Percentiles rank a stretch among this genome's conserved stretches.
Conservation (phyloP, 208 protist species). For the Porcisia hertigi region DNA sequence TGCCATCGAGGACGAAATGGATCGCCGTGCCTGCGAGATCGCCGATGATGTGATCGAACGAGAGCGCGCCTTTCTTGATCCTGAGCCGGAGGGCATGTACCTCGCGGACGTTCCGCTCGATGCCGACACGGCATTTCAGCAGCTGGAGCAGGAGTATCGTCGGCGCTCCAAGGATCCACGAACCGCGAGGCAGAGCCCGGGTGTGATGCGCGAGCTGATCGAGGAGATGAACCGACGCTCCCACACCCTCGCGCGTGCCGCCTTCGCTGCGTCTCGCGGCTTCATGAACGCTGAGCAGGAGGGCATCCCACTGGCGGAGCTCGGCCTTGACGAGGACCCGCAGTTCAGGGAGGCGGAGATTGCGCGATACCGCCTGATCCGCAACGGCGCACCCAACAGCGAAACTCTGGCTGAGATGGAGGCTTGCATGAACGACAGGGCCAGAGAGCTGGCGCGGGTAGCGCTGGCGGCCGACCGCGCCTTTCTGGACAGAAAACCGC, state of each 20-base stretch:
- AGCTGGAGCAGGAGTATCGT: constrained; percentile 79
- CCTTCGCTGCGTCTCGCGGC: constrained; percentile 63
- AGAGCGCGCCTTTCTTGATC: constrained; percentile 78
- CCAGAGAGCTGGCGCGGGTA: constrained; percentile 53
- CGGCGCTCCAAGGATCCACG: constrained; percentile 58
- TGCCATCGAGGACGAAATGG: constrained; percentile 76
- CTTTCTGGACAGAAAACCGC: constrained; percentile 75
- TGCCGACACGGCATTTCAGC: constrained; percentile 62
- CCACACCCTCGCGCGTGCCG: constrained; percentile 63
- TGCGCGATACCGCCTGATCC: constrained; percentile 53
- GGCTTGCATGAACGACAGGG: constrained; percentile 51
- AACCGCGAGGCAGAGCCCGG: constrained; percentile 55
- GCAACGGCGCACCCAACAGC: constrained; percentile 18
- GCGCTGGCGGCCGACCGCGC: constrained; percentile 62
- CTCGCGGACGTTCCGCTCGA: constrained; percentile 81
- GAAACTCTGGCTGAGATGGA: constrained; percentile 38
- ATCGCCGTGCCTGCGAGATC: constrained; percentile 73
- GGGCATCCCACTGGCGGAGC: constrained; percentile 66
- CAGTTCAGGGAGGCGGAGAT: constrained; percentile 83
- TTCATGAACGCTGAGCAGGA: constrained; percentile 79
- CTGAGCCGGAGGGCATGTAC: constrained; percentile 82
- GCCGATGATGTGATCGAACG: constrained; percentile 73
- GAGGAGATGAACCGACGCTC: constrained; percentile 72
- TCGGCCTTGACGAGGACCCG: constrained; percentile 76
- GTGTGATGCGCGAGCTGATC: constrained; percentile 67